Base-by-base conservation (phyloP, 2,329 filamentous ascomycete species). In the Huntiella moniliformis region DNA sequence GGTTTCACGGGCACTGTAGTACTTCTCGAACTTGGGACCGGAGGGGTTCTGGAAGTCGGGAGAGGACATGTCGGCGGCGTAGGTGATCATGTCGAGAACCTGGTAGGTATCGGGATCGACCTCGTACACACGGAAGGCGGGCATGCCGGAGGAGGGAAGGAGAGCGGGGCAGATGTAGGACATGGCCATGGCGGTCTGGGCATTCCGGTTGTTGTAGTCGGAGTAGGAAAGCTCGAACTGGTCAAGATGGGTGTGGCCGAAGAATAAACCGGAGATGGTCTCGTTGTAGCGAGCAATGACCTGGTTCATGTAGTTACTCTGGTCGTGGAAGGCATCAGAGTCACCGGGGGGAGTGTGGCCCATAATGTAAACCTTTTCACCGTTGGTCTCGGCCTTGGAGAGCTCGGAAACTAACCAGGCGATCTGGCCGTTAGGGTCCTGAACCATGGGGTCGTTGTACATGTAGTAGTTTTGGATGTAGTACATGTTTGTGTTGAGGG, bases 401-500 rank as follows among this genome's bases (percentile, higher is more conserved):
- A 77, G 65, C 53, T 77, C 67, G 3, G 53, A 45, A 4, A 71
- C 66, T 5, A 77, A 61, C 68, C 71, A 75, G 12, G 61, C 57
- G 3, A 76, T 60, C 54, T 74, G 66, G 10, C 61, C 61, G 53
- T 64, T 64, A 2, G 71, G 71, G 53, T 75, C 71, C 10, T 56
- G 56, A 39, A 67, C 57, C 60, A 71, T 66, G 1, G 63, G 59
- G 39, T 66, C 61, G 50, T 67, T 61, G 52, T 72, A 76, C 33
- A 71, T 55, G 59, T 66, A 70, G 54, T 69, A 72, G 60, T 77
- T 76, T 50, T 65, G 58, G n/a, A 63, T 65, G 56, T 77, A 76
- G 58, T 69, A 74, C 50, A 74, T 57, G 55, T 75, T 73, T 13
- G 70, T 74, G 60, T 72, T 75, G 52, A 76, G 60, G 3, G 71